A percentile compares a stretch with the other conserved stretches of the same genome.
phyloP scores from a whole-genome alignment of 768 basidiomycete species.

The Hortiboletus flavorubellus region DNA sequence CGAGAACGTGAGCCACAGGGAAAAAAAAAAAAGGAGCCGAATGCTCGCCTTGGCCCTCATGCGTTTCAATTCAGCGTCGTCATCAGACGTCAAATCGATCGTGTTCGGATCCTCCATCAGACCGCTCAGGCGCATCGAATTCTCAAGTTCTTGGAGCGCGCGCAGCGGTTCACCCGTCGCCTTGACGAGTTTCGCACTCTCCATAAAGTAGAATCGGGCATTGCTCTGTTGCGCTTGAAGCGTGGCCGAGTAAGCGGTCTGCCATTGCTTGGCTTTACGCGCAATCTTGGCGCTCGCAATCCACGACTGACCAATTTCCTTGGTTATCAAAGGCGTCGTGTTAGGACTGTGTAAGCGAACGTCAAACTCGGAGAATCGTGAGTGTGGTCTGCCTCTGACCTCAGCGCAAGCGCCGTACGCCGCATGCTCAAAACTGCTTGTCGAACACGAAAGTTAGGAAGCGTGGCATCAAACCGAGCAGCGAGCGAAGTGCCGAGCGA shows the following conservation, averaged over 20 bases:
- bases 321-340: constrained; percentile 39
- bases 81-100: constrained; percentile 54
- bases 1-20: background rate
- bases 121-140: constrained; percentile 56
- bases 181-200: constrained; percentile 84
- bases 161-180: constrained; percentile 76
- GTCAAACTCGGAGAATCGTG: constrained; percentile 8
- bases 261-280: constrained; percentile 90
- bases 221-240: constrained; percentile 81
- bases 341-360: constrained; percentile 2
- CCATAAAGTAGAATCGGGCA: constrained; percentile 76
- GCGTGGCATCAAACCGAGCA: constrained; percentile 67
- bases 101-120: constrained; percentile 44
- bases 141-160: constrained; percentile 85
- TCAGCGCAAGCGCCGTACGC: constrained; percentile 73
- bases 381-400: constrained; percentile 41
- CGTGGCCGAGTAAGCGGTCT: constrained; percentile 94
- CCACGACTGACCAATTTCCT: constrained; percentile 83
- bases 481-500: constrained; percentile 41
- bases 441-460: constrained; percentile 84
- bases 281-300: constrained; percentile 93
- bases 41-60: constrained; percentile 68
- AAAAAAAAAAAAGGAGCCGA: background rate
- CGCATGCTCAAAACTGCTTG: constrained; percentile 91
- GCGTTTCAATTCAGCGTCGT: constrained; percentile 45